Evolutionary conservation across 768 basidiomycete species (phyloP), one percentile per base, ranked within the genome.

Genomic region (Jaapia argillacea): DNA sequence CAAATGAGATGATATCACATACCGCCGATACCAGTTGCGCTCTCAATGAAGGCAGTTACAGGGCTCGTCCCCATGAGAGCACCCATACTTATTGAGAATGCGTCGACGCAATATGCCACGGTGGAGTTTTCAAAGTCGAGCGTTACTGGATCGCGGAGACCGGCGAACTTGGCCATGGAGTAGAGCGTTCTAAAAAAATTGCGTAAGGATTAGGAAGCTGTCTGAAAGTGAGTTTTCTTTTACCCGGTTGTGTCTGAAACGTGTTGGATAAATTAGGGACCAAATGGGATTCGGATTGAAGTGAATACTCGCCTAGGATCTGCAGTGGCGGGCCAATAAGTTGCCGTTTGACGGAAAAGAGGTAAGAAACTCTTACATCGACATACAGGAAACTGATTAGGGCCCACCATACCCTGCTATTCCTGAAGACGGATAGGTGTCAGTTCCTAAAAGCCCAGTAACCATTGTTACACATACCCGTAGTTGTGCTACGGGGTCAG

Each of bases 141-240:
- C 21, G 87, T 89, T 12, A 85, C 75, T 1, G 81, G 81, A 55
- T 90, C 81, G 38, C 85, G 85, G 2, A 92, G 71, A n/a, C 85
- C 85, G 4, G 88, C 86, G 49, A 90, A 90, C 58, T 85, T 88
- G 42, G 86, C 85, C 88, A 92, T 90, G 28, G 88, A 83, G 58
- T 90, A 89, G 3, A 92, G 66, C 6, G 88, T 90, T 55, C 88
- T 82, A 43, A 10, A 33, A 10, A 10, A 10, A 33, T 33, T 33
- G n/a, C n/a, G n/a, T n/a, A n/a, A n/a, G n/a, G n/a, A n/a, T n/a
- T n/a, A n/a, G n/a, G n/a, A n/a, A n/a, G n/a, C n/a, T n/a, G n/a
- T n/a, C n/a, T n/a, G n/a, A n/a, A n/a, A n/a, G n/a, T n/a, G n/a
- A n/a, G n/a, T n/a, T n/a, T n/a, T n/a, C n/a, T n/a, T n/a, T n/a